phyloP scores from a whole-genome alignment of 257 asterid genomes.

The Solanum virginianum region DNA sequence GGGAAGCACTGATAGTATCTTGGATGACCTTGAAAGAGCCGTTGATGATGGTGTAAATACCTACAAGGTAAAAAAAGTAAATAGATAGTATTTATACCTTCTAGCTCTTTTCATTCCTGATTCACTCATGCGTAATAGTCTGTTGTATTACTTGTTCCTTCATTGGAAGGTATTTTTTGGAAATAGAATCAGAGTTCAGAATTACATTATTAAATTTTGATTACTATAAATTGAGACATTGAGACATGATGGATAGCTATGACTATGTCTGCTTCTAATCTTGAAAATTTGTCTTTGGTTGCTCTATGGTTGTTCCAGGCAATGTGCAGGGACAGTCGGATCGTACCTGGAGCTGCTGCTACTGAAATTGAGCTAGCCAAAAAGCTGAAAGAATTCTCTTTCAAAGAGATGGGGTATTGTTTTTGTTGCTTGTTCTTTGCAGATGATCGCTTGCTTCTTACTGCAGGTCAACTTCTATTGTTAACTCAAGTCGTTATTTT shows the following conservation, averaged over 20 bases:
- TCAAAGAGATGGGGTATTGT: constrained; percentile 86
- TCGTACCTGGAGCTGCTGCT: constrained; percentile 97
- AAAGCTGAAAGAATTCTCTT: constrained; percentile 83
- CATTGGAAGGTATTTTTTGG: neutral
- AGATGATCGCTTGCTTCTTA: neutral
- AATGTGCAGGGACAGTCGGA: constrained; percentile 96
- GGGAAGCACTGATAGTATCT: constrained; percentile 91
- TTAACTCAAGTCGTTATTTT: neutral
- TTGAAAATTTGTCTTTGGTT: neutral
- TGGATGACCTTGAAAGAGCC: constrained; percentile 96
- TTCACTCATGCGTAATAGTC: neutral
- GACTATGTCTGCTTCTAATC: neutral
- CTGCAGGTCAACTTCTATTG: neutral
- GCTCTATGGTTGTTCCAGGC: constrained; percentile 40
- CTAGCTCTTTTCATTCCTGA: neutral
- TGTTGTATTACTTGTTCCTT: neutral
- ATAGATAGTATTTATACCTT: neutral
- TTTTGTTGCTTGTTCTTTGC: neutral
- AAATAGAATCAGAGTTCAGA: neutral
- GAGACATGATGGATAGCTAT: neutral
- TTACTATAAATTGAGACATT: neutral
- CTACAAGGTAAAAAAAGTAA: constrained; percentile 48
- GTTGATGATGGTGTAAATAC: constrained; percentile 93
- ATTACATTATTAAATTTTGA: neutral
- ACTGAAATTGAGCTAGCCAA: constrained; percentile 88